Conservation (phyloP, 805 yeast genomes). For the Candida sonorensis region DNA sequence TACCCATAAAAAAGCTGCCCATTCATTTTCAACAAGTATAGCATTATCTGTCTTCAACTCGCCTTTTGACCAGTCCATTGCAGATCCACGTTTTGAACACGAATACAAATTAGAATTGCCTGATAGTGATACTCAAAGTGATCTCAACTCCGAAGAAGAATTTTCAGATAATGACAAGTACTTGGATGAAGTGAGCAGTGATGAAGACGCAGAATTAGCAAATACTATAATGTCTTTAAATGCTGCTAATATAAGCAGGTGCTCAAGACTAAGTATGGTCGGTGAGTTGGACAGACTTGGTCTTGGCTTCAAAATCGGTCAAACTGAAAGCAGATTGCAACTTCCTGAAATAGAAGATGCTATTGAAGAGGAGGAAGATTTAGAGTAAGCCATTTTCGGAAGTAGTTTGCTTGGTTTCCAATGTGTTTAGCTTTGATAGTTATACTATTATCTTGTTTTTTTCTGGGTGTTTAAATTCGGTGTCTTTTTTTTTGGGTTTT, state of each 20-base stretch:
- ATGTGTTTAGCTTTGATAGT: neutral
- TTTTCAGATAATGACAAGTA: too few species aligned
- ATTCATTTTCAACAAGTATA: too few species aligned
- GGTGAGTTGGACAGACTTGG: slow-evolving; percentile 10
- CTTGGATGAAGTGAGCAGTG: too few species aligned
- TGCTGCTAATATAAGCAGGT: slow-evolving; percentile 21
- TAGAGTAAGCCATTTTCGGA: too few species aligned
- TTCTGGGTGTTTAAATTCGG: too few species aligned
- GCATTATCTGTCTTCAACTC: neutral
- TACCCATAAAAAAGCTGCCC: too few species aligned
- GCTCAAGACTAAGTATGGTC: slow-evolving; percentile 19
- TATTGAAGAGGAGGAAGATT: slow-evolving; percentile 5
- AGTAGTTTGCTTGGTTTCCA: too few species aligned
- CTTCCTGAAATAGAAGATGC: slow-evolving; percentile 8
- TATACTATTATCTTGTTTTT: neutral
- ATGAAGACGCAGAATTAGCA: slow-evolving; percentile 14
- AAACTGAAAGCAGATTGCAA: slow-evolving; percentile 8
- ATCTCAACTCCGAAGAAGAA: slow-evolving; percentile 9
- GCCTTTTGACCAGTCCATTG: neutral
- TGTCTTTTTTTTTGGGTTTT: too few species aligned
- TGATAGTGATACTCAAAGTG: slow-evolving; percentile 4
- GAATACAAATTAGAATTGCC: neutral
- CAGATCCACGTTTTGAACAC: neutral
- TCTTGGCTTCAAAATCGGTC: slow-evolving; percentile 3
- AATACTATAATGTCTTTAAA: slow-evolving; percentile 17